Base-by-base conservation (phyloP, 352 stramenopile species). In the Globisporangium camurandrum region DNA sequence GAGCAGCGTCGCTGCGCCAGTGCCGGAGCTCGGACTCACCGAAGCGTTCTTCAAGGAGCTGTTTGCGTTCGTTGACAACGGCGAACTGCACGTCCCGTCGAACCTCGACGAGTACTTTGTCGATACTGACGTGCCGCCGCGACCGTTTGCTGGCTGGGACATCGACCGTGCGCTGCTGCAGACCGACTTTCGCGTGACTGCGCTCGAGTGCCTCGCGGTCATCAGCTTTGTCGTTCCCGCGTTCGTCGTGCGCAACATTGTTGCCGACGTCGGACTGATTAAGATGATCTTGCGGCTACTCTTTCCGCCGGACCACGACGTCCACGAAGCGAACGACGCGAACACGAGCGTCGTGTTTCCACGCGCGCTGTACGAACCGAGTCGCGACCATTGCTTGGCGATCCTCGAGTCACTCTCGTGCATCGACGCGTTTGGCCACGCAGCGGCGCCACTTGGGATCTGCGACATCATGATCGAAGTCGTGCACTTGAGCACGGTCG, bases 391-490 rank as follows among this genome's bases (percentile, higher is more conserved):
- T 54, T 87, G 73, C 51, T 54, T 89, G 48, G 56, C 64, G 11
- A 79, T 74, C 23, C 46, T 89, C 16, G 55, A 79, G 46, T 61
- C 75, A 9, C 50, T 89, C 3, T 86, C 77, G 12, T 75, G 60
- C n/a, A 46, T 84, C 9, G 64, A 78, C 42, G 51, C 46, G 2
- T 92, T 92, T 37, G 74, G 71, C 42, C 63, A 54, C 4, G 66
- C 59, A 2, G 61, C 75, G n/a, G 63, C 79, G 3, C 50, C 70
- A 12, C 64, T 85, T 6, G 80, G 77, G 0, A 85, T 88, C 31
- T 89, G 80, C 48, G 75, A 92, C 43, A 78, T 88, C 50, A 49
- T 92, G 34, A 85, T 92, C 44, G 80, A 92, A 49, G 48, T 88
- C 19, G 55, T 88, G 36, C 76, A 92, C 40, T 48, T 81, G 42